Evolutionary conservation across 2,329 filamentous ascomycete genomes (phyloP).

Genomic region (Aspergillus calidoustus): DNA sequence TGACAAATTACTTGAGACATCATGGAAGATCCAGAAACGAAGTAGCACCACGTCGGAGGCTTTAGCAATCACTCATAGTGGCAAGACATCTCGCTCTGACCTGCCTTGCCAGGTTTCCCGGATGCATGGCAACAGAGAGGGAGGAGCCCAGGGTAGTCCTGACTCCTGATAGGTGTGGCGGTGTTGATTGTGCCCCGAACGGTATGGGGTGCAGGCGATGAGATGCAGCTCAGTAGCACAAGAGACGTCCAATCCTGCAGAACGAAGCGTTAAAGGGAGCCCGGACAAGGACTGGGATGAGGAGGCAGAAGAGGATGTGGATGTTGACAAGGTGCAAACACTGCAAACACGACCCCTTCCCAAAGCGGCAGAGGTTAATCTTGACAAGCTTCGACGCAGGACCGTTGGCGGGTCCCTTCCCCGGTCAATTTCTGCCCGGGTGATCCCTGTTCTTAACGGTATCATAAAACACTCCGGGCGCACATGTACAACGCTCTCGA

Average conservation of each 20-base stretch:
- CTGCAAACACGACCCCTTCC: slow-evolving; percentile 9
- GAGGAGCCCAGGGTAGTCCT: too few relatives aligned
- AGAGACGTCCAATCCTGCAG: neutral
- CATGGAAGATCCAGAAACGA: slow-evolving; percentile 17
- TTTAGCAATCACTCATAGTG: neutral
- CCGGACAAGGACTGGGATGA: neutral
- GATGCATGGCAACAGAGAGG: neutral
- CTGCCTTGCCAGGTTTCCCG: neutral
- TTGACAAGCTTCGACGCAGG: slow-evolving; percentile 10
- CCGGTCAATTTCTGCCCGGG: slow-evolving; percentile 11
- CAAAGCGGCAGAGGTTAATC: slow-evolving; percentile 6
- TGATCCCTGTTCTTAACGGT: slow-evolving; percentile 22
- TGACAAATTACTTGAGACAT: slow-evolving; percentile 14
- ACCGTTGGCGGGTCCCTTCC: slow-evolving; percentile 18
- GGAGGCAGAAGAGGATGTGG: neutral
- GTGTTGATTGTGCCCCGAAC: neutral
- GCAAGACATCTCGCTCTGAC: neutral
- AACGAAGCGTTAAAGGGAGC: neutral
- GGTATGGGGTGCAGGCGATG: slow-evolving; percentile 3
- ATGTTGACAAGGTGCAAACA: slow-evolving; percentile 11
- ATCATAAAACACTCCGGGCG: slow-evolving; percentile 25
- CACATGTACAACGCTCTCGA: slow-evolving; percentile 25
- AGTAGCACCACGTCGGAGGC: slow-evolving; percentile 1
- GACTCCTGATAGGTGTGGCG: neutral
- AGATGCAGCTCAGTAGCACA: neutral